These are phyloP conservation scores for Leucosporidium yakuticum DNA, from an alignment of 768 basidiomycete species.

Conservation along the genomic window DNA sequence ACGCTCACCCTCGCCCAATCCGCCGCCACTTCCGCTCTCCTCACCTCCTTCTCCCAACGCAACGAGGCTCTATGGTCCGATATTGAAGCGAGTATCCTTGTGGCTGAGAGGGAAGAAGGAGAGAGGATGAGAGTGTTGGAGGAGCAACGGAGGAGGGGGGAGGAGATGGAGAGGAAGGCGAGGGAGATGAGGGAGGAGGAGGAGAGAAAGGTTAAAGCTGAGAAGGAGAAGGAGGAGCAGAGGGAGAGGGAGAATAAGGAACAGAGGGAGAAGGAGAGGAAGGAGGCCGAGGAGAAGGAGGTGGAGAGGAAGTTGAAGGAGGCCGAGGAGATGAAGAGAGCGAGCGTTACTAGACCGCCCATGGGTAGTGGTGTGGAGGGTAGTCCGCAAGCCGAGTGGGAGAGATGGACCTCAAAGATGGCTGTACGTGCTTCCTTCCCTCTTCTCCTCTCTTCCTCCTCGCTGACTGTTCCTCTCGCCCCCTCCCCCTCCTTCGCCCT, in stretches of 20 bases:
- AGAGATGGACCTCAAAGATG: slow-evolving; percentile 46
- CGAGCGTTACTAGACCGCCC: slow-evolving; percentile 7
- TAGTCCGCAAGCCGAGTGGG: slow-evolving; percentile 40
- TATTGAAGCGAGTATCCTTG: slow-evolving; percentile 26
- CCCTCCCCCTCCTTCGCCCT: neutral
- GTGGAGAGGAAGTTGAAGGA: slow-evolving; percentile 21
- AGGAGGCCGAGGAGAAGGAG: slow-evolving; percentile 42
- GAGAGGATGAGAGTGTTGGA: slow-evolving; percentile 13
- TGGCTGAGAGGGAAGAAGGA: slow-evolving; percentile 19
- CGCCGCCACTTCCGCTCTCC: slow-evolving; percentile 8
- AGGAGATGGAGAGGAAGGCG: slow-evolving; percentile 19
- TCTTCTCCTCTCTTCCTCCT: neutral
- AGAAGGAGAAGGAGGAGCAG: slow-evolving; percentile 20
- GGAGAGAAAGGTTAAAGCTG: slow-evolving; percentile 37
- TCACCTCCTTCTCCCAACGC: slow-evolving; percentile 25
- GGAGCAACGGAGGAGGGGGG: slow-evolving; percentile 12
- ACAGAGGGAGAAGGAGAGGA: slow-evolving; percentile 42
- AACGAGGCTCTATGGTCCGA: slow-evolving; percentile 30
- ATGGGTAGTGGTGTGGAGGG: slow-evolving; percentile 17
- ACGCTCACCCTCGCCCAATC: slow-evolving; percentile 20
- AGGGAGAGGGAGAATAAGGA: slow-evolving; percentile 38
- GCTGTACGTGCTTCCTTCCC: slow-evolving; percentile 9
- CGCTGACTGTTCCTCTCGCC: neutral
- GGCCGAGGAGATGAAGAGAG: slow-evolving; percentile 28
- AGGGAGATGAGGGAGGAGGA: slow-evolving; percentile 36